Evolutionary conservation across 73 alveolate genomes (phyloP).

Genomic region (Effrenium voratum): DNA sequence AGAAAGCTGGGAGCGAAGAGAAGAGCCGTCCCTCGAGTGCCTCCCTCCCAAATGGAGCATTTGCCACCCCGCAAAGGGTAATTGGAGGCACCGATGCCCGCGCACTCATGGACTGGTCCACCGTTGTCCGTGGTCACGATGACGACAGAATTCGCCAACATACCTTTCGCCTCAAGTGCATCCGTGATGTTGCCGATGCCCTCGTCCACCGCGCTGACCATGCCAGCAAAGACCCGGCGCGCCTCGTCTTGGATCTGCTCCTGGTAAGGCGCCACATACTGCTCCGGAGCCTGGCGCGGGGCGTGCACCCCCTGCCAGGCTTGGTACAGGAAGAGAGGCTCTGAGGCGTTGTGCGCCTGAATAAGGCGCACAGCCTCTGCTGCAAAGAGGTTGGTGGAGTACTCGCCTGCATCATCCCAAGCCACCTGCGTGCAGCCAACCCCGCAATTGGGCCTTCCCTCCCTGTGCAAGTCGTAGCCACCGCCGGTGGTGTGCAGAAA

Average conservation of each 20-base stretch:
- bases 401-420: constrained; percentile 18
- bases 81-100: constrained; percentile 69
- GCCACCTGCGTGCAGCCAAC: constrained; percentile 63
- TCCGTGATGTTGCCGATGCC: constrained; percentile 68
- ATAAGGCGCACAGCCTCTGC: background rate
- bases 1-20: constrained; percentile 36
- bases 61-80: constrained; percentile 56
- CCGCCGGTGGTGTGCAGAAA: constrained; percentile 28
- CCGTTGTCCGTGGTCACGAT: constrained; percentile 80
- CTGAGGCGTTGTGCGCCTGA: constrained; percentile 4
- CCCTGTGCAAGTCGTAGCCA: constrained; percentile 53
- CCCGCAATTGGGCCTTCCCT: constrained; percentile 48
- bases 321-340: constrained; percentile 59
- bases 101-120: constrained; percentile 68
- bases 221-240: constrained; percentile 72
- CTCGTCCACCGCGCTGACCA: constrained; percentile 80
- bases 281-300: constrained; percentile 55
- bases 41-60: constrained; percentile 78
- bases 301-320: constrained; percentile 90
- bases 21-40: constrained; percentile 56
- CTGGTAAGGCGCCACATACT: background rate
- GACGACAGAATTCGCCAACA: constrained; percentile 21
- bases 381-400: constrained; percentile 66
- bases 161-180: constrained; percentile 26
- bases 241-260: constrained; percentile 23